Evolutionary conservation across 2,329 filamentous ascomycete genomes (phyloP).

Genomic region (Sporothrix dimorphospora): DNA sequence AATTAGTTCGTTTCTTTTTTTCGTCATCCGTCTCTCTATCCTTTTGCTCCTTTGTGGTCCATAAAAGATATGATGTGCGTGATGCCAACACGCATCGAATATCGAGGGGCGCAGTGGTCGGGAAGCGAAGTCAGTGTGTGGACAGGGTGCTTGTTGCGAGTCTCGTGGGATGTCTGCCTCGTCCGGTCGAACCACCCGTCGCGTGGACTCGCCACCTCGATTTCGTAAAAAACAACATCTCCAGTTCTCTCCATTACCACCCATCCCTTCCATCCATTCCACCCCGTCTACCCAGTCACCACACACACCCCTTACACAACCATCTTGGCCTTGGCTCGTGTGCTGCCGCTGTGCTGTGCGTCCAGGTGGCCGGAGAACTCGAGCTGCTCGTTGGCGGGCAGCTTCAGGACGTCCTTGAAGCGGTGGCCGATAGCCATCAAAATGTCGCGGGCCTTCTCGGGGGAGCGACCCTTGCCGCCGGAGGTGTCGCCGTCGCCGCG

Average conservation of each 20-base stretch:
- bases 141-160: not conserved
- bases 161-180: not conserved
- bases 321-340: slow-evolving; percentile 93
- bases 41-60: not conserved
- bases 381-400: slow-evolving; percentile 75
- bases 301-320: slow-evolving; percentile 61
- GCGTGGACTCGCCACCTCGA: not conserved
- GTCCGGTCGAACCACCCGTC: not conserved
- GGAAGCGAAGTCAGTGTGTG: not conserved
- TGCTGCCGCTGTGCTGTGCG: slow-evolving; percentile 88
- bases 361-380: slow-evolving; percentile 98
- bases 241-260: not conserved
- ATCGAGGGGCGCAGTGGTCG: not conserved
- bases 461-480: slow-evolving; percentile 74
- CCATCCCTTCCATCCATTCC: not conserved
- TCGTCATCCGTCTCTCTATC: not conserved
- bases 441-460: slow-evolving; percentile 83
- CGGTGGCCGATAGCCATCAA: slow-evolving; percentile 81
- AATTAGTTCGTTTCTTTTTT: not conserved
- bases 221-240: not conserved
- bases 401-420: slow-evolving; percentile 90
- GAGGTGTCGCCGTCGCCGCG: slow-evolving; percentile 74
- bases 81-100: not conserved
- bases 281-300: not conserved
- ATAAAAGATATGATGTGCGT: not conserved